Base-by-base conservation (phyloP, 2,329 filamentous ascomycete species). In the Xylariales sp. region DNA sequence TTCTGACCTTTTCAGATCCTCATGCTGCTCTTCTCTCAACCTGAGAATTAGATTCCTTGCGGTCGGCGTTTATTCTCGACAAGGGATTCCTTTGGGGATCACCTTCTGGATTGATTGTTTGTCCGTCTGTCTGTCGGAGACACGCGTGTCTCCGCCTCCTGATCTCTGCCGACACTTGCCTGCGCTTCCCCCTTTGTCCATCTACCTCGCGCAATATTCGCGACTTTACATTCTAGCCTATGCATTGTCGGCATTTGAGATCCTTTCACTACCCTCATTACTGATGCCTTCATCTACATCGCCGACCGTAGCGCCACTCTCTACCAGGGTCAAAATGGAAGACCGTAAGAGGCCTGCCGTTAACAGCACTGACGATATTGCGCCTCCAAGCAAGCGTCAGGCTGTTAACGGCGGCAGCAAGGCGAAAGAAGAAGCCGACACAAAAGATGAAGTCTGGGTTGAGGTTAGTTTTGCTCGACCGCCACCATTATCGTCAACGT, bases 261-360 rank as follows among this genome's bases (percentile, higher is more conserved):
- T 73, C 68, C 69, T 66, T 62, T 48, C 62, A 18, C 53, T 43
- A 10, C 50, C 81, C 80, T 82, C 81, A 83, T 84, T 87, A 91
- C 92, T 93, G 87, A 97, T 97, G 93, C 90, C 90, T 91, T 88
- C 92, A 88, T 90, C 92, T 84, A 91, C 92, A 83, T 87, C 89
- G 75, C 86, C 87, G 80, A 87, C 89, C 82, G 86, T 90, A 82
- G 81, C 83, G 79, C 87, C 90, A 86, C 89, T 92, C 86, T 91
- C 93, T 84, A 90, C 90, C 87, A 87, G 93, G 83, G 86, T 90
- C 85, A 97, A 96, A 89, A 99, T 98, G 95, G 96, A 99, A 88
- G 96, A 98, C 86, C 93, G 96, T 89, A 99, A 99, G 89, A 90
- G 96, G 89, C 92, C 94, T 79, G 93, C 94, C 79, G 87, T 91